phyloP scores from a whole-genome alignment of 768 basidiomycete species.

The Cystofilobasidium ferigula region DNA sequence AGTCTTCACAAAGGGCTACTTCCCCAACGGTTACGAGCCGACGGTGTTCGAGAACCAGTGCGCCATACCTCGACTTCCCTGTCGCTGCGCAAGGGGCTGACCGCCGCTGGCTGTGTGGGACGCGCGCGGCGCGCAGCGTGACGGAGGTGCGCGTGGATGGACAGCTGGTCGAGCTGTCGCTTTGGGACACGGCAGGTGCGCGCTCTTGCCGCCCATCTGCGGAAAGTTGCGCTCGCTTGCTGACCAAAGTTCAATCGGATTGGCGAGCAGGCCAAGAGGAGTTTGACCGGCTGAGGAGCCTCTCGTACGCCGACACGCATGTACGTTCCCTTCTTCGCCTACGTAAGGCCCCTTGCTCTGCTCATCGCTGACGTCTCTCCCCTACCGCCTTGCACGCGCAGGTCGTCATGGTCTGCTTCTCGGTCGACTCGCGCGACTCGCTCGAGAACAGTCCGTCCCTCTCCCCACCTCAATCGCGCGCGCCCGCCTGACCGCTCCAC shows the following conservation, averaged over 20 bases:
- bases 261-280: conserved; percentile 5
- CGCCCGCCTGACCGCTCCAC: too few relatives aligned
- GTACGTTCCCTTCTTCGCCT: neutral
- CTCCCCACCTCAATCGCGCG: neutral
- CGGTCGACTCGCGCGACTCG: conserved; percentile 8
- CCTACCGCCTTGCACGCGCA: neutral
- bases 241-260: too few relatives aligned
- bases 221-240: too few relatives aligned
- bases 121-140: neutral
- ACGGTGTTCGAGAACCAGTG: conserved; percentile 7
- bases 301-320: conserved; percentile 6
- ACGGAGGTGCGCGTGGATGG: neutral
- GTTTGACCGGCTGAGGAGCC: conserved; percentile 7
- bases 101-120: neutral
- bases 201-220: neutral
- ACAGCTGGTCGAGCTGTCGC: conserved; percentile 2
- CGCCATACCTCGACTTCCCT: neutral
- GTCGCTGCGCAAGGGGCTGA: too few relatives aligned
- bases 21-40: conserved; percentile 6
- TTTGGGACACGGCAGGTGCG: conserved; percentile 9
- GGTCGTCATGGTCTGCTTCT: conserved; percentile 15
- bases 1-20: conserved; percentile 2
- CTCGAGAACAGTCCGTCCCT: conserved; percentile 4
- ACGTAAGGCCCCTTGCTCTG: neutral
- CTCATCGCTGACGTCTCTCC: neutral